Conservation (phyloP, 148 eudicot genomes). For the Heliamphora exappendiculata region DNA sequence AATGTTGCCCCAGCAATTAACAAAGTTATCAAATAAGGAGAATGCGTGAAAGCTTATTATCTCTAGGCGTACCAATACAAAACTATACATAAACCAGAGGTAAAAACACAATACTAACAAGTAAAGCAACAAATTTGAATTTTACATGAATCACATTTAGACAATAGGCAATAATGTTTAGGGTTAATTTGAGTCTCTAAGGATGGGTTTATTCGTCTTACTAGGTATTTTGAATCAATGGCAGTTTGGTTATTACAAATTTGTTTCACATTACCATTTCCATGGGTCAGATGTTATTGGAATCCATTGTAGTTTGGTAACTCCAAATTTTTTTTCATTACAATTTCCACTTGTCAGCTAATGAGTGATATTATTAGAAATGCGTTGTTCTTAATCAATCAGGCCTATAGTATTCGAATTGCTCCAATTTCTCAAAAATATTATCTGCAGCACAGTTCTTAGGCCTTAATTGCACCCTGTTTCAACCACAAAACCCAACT, state of each 20-base stretch:
- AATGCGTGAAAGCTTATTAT: too few species aligned
- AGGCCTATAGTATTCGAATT: not conserved
- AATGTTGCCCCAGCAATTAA: too few species aligned
- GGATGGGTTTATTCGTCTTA: not conserved
- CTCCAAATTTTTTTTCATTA: not conserved
- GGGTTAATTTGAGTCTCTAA: not conserved
- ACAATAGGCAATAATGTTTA: not conserved
- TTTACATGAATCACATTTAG: too few species aligned
- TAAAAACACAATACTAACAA: too few species aligned
- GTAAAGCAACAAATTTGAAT: too few species aligned
- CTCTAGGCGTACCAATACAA: too few species aligned
- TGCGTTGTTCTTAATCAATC: not conserved
- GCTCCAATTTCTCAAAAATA: not conserved
- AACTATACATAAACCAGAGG: too few species aligned
- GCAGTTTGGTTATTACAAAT: too few species aligned
- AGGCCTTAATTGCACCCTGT: not conserved
- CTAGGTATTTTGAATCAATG: not conserved
- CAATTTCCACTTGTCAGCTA: too few species aligned
- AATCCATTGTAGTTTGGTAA: not conserved
- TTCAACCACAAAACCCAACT: not conserved
- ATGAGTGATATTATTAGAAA: not conserved
- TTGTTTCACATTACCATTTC: too few species aligned
- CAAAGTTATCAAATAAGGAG: too few species aligned
- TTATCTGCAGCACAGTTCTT: not conserved
- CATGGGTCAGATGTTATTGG: too few species aligned